Base-by-base conservation (phyloP, 192 early-diverging fungal species). In the Backusella circina region DNA sequence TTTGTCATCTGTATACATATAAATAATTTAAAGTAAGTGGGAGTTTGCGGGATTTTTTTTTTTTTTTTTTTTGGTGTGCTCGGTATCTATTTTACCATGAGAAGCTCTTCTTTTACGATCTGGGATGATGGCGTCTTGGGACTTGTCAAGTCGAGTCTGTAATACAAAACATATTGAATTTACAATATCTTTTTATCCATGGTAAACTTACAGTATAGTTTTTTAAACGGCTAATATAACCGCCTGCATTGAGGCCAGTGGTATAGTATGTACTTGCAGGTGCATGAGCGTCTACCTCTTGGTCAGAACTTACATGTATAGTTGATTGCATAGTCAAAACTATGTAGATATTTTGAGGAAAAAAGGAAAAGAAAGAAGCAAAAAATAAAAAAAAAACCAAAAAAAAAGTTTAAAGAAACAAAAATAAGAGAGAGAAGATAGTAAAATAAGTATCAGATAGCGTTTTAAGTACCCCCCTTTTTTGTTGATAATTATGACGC, bases 1-100 rank as follows among this genome's bases (percentile, higher is more conserved):
- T 33, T 81, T 81, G 35, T 81, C 80, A 44, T 81, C 80, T 81
- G n/a, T n/a, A n/a, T n/a, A 75, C n/a, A 57, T 57, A 57, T 26
- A 57, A 57, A 61, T 37, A 33, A 35, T 23, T 30, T 57, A 57
- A 26, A 57, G 54, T 57, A 57, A 57, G 21, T 57, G 54, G 54
- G 54, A 57, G 23, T 10, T 57, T 28, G 8, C 21, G 54, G 54
- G 2, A 26, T 57, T 57, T 57, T 57, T 57, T 51, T 41, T 12
- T 0, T 0, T 15, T 15, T 16, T 33, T 36, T 0, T 36, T 39
- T 2, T 41, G 1, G 41, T 12, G 41, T 41, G 39, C 10, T 44
- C 41, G 41, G 41, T 44, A 44, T 44, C 10, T 57, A 10, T 57
- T 39, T 71, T 66, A 77, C 75, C 75, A n/a, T 77, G 75, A 33